These are phyloP conservation scores for Microcyclospora pomicola DNA, from an alignment of 2,329 filamentous ascomycete species.

Conservation along the genomic window DNA sequence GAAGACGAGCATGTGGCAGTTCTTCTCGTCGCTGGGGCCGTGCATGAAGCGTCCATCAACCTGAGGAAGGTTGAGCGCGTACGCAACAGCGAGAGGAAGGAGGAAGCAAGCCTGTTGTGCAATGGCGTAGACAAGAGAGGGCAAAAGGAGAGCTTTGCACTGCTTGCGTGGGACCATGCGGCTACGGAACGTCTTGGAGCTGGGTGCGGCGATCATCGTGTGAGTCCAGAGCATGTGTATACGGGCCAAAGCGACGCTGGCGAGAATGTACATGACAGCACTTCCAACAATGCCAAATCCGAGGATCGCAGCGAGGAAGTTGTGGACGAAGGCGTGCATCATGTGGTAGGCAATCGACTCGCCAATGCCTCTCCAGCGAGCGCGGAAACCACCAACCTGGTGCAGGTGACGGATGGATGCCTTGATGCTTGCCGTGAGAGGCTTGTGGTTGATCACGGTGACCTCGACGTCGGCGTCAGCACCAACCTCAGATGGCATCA, in stretches of 20 bases:
- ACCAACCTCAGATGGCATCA: slow-evolving; percentile 25
- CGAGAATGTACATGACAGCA: slow-evolving; percentile 41
- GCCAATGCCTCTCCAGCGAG: slow-evolving; percentile 23
- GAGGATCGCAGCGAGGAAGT: slow-evolving; percentile 23
- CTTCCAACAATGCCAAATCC: slow-evolving; percentile 31
- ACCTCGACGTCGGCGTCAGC: slow-evolving; percentile 25
- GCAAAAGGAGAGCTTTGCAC: slow-evolving; percentile 54
- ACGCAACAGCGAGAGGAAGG: slow-evolving; percentile 35
- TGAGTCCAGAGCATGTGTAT: slow-evolving; percentile 72
- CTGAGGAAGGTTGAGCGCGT: slow-evolving; percentile 34
- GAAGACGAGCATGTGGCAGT: slow-evolving; percentile 13
- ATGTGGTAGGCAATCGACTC: slow-evolving; percentile 23
- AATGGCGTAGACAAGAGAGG: slow-evolving; percentile 50
- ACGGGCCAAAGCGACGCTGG: slow-evolving; percentile 50
- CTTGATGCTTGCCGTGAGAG: slow-evolving; percentile 48
- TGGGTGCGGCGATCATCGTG: slow-evolving; percentile 60
- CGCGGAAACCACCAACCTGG: slow-evolving; percentile 21
- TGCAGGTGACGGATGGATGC: slow-evolving; percentile 47
- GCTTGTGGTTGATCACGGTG: slow-evolving; percentile 37
- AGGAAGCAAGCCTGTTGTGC: slow-evolving; percentile 36
- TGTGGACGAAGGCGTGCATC: slow-evolving; percentile 14
- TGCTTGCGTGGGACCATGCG: slow-evolving; percentile 54
- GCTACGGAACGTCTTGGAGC: slow-evolving; percentile 47
- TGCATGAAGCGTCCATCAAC: slow-evolving; percentile 12
- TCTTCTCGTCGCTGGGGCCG: slow-evolving; percentile 12